Conservation (phyloP, 2,329 filamentous ascomycete species). For the Fusarium humuli region DNA sequence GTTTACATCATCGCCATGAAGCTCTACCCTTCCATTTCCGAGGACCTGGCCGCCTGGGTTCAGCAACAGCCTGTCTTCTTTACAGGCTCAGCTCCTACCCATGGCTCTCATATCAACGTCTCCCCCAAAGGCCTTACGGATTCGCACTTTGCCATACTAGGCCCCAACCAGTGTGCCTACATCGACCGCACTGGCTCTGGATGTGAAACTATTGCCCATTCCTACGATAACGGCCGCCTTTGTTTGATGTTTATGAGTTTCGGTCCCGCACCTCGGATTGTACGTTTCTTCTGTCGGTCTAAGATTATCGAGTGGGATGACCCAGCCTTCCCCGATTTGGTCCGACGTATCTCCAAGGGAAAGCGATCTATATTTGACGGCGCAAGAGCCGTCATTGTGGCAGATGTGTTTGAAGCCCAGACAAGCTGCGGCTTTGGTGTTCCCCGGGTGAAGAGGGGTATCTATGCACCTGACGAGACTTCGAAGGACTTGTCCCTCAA, state of each 20-base stretch:
- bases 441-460: conserved; percentile 60
- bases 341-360: conserved; percentile 56
- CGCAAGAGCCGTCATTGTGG: conserved; percentile 69
- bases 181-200: conserved; percentile 81
- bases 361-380: conserved; percentile 57
- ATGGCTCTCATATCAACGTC: conserved; percentile 77
- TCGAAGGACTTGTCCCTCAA: conserved; percentile 33
- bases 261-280: conserved; percentile 67
- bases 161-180: conserved; percentile 72
- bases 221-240: conserved; percentile 81
- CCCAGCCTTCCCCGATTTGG: conserved; percentile 59
- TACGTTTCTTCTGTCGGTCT: conserved; percentile 72
- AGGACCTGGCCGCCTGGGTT: conserved; percentile 71
- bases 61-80: conserved; percentile 79
- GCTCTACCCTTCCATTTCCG: conserved; percentile 66
- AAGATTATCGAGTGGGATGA: conserved; percentile 70
- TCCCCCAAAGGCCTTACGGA: conserved; percentile 78
- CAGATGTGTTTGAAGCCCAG: conserved; percentile 74
- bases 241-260: conserved; percentile 81
- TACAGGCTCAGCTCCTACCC: conserved; percentile 76
- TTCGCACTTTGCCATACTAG: conserved; percentile 71
- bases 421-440: conserved; percentile 76
- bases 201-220: conserved; percentile 79
- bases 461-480: conserved; percentile 50
- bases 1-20: conserved; percentile 61